Evolutionary conservation across 2,329 filamentous ascomycete genomes (phyloP).

Genomic region (Aspergillus fumigatiaffinis): DNA sequence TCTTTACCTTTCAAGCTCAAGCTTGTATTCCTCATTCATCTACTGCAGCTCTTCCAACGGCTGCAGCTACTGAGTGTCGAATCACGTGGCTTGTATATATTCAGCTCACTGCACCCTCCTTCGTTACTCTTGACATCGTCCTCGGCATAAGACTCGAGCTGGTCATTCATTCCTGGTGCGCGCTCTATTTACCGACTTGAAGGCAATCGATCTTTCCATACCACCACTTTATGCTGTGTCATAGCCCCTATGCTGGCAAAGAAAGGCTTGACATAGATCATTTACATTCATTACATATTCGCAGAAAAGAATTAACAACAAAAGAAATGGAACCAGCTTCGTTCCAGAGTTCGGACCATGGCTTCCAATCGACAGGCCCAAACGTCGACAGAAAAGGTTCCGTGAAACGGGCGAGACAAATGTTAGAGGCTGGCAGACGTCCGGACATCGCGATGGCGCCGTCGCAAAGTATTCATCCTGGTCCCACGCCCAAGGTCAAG

Average conservation of each 20-base stretch:
- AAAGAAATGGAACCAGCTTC: not conserved
- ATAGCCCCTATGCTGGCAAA: conserved; percentile 3
- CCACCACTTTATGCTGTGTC: not conserved
- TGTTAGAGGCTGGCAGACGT: conserved; percentile 30
- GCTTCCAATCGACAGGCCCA: conserved; percentile 3
- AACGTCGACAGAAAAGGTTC: conserved; percentile 27
- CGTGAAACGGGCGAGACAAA: conserved; percentile 33
- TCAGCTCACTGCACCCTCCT: conserved; percentile 1
- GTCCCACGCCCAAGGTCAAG: conserved; percentile 11
- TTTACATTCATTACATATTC: not conserved
- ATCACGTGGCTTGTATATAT: conserved; percentile 1
- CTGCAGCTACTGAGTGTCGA: not conserved
- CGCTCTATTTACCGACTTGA: not conserved
- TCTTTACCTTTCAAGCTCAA: conserved; percentile 7
- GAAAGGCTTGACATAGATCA: not conserved
- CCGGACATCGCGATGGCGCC: conserved; percentile 12
- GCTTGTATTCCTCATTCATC: conserved; percentile 9
- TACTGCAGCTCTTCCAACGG: conserved; percentile 1
- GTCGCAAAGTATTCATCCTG: conserved; percentile 10
- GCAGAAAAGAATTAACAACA: not conserved
- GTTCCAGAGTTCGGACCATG: conserved; percentile 8
- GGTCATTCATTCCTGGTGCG: conserved; percentile 1
- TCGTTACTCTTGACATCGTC: conserved; percentile 3
- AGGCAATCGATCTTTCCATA: not conserved
- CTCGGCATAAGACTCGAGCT: conserved; percentile 11